These are phyloP conservation scores for Phyllosticta citribraziliensis DNA, from an alignment of 2,329 filamentous ascomycete genomes.

Conservation along the genomic window DNA sequence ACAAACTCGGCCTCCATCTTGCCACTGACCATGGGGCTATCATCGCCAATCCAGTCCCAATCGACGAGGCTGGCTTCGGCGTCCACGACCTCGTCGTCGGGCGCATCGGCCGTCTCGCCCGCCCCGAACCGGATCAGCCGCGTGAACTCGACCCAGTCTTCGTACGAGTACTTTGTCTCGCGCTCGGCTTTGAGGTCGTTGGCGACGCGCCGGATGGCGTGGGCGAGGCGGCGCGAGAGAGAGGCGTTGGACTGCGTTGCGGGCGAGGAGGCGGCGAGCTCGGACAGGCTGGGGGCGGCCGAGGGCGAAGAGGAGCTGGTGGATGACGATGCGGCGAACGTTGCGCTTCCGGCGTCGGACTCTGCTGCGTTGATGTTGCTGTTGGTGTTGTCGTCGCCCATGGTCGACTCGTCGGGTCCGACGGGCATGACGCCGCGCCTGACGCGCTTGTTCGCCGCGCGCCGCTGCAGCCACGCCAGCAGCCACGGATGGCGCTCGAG, in stretches of 20 bases:
- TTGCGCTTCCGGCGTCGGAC: neutral
- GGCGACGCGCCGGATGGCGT: slow-evolving; percentile 59
- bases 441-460: slow-evolving; percentile 24
- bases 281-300: slow-evolving; percentile 28
- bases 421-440: slow-evolving; percentile 33
- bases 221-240: slow-evolving; percentile 52
- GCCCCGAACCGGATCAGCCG: slow-evolving; percentile 54
- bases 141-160: slow-evolving; percentile 81
- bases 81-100: slow-evolving; percentile 43
- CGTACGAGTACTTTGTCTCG: slow-evolving; percentile 61
- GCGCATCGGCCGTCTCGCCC: slow-evolving; percentile 13
- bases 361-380: neutral
- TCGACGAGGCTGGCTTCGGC: slow-evolving; percentile 39
- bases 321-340: neutral
- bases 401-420: neutral
- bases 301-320: neutral
- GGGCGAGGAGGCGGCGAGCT: slow-evolving; percentile 29
- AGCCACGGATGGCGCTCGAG: slow-evolving; percentile 40
- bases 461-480: slow-evolving; percentile 22
- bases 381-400: neutral
- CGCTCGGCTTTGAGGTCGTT: slow-evolving; percentile 47
- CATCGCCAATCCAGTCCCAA: slow-evolving; percentile 65
- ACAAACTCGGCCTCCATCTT: slow-evolving; percentile 58
- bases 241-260: slow-evolving; percentile 38
- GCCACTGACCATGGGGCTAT: slow-evolving; percentile 56